Percentiles rank a stretch among this genome's conserved stretches.
Conservation (phyloP, 305 asterid genomes). For the Ruellia speciosa region DNA sequence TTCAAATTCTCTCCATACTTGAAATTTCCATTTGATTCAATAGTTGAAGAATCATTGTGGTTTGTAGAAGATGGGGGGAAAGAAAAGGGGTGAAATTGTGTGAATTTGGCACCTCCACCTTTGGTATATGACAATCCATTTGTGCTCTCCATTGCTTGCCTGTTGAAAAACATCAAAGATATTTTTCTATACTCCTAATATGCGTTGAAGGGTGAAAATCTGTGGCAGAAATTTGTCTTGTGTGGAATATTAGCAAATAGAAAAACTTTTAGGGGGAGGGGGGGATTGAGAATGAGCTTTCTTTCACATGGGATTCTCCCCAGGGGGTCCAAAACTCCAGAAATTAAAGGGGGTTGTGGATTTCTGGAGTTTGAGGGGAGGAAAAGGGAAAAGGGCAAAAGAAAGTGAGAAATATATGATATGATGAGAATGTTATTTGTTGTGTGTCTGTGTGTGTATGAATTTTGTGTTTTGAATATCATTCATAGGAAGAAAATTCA, state of each 20-base stretch:
- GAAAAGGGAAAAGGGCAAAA: not conserved
- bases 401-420: not conserved
- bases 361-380: slow-evolving; percentile 13
- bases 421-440: not conserved
- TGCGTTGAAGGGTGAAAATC: not conserved
- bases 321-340: slow-evolving; percentile 27
- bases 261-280: too few relatives aligned
- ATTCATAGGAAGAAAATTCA: slow-evolving; percentile 15
- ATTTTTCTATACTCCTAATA: not conserved
- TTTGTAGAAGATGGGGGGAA: not conserved
- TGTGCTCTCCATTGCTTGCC: not conserved
- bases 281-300: too few relatives aligned
- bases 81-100: not conserved
- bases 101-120: not conserved
- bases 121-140: not conserved
- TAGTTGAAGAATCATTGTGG: not conserved
- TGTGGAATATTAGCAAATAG: too few relatives aligned
- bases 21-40: not conserved
- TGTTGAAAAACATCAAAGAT: not conserved
- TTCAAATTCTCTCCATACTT: slow-evolving; percentile 15
- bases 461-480: slow-evolving; percentile 7
- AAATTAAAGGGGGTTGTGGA: slow-evolving; percentile 23
- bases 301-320: not conserved
- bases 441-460: slow-evolving; percentile 2
- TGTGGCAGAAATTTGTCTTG: too few relatives aligned